phyloP scores from a whole-genome alignment of 352 stramenopile species.

The Stephanocyclus meneghinianus region DNA sequence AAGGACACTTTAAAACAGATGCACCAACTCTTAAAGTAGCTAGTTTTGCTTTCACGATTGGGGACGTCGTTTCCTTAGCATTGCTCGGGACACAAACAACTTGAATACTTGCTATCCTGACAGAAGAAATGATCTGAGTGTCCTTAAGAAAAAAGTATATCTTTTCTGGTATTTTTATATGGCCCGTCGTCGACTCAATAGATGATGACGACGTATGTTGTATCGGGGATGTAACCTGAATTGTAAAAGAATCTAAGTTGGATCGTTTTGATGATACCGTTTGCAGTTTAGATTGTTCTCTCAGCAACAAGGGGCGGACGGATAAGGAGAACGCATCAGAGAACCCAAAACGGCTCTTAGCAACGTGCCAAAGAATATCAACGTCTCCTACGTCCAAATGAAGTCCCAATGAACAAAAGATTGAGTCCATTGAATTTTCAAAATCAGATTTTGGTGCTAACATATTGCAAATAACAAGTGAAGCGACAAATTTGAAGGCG shows the following conservation, averaged over 20 bases:
- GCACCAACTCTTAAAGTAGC: constrained; percentile 33
- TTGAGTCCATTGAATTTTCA: not conserved
- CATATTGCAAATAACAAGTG: not conserved
- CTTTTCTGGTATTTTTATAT: constrained; percentile 5
- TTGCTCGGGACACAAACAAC: constrained; percentile 59
- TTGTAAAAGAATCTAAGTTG: not conserved
- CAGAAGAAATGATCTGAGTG: constrained; percentile 35
- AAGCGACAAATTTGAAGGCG: not conserved
- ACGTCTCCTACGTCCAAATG: constrained; percentile 48
- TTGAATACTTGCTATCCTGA: constrained; percentile 50
- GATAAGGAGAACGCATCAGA: constrained; percentile 47
- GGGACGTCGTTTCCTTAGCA: constrained; percentile 50
- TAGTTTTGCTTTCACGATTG: constrained; percentile 59
- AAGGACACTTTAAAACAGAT: constrained; percentile 24
- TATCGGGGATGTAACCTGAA: constrained; percentile 16
- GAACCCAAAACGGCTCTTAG: constrained; percentile 49
- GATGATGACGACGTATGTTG: constrained; percentile 3
- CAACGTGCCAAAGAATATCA: constrained; percentile 54
- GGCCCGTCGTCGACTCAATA: not conserved
- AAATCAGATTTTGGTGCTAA: not conserved
- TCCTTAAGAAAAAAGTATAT: constrained; percentile 25
- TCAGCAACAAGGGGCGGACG: constrained; percentile 43
- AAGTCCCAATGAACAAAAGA: constrained; percentile 35
- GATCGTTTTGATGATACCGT: constrained; percentile 12
- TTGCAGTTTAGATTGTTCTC: constrained; percentile 37